Base-by-base conservation (phyloP, 495 filamentous ascomycete genomes). In the Sordaria brevicollis region DNA sequence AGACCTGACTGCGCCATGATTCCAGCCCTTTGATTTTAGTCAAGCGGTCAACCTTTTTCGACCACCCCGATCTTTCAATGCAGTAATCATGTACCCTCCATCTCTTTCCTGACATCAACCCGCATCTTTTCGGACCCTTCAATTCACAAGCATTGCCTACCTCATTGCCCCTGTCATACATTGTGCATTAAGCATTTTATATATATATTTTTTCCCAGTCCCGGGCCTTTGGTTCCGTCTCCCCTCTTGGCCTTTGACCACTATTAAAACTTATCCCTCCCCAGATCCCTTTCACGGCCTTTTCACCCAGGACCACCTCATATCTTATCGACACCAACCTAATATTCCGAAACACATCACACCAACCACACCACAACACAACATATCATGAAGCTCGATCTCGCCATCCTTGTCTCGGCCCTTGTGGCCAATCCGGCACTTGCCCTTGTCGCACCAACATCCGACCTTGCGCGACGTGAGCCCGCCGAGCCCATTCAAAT, bases 401-500 rank as follows among this genome's bases (percentile, higher is more conserved):
- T 70, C 11, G 19, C 33, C 17, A 65, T 41, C n/a, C 65, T 70
- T 70, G 36, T 70, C 66, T 68, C 39, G 66, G 36, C 66, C 35
- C 36, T 68, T 36, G 29, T 34, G 33, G 31, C 9, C 66, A 68
- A 68, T 68, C 35, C 39, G 31, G 66, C 39, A 31, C 39, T 43
- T 68, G 35, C 35, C 35, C 39, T 34, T 31, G 33, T 70, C 35
- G n/a, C 49, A 37, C 15, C 57, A 65, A 19, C 38, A 11, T 31
- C 67, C 25, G 57, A 36, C 65, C 72, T 65, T 54, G 67, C 66
- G 70, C 62, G 69, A 74, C 72, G 17, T 21, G 78, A 67, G 76
- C 74, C 25, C 68, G 70, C n/a, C 65, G 72, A 79, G 19, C 71
- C 72, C 37, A 35, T 68, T 19, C 71, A 75, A 68, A 66, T 74